A percentile compares a stretch with the other conserved stretches of the same genome.
phyloP scores from a whole-genome alignment of 441 rosid species.

The Brassica hybrid region DNA sequence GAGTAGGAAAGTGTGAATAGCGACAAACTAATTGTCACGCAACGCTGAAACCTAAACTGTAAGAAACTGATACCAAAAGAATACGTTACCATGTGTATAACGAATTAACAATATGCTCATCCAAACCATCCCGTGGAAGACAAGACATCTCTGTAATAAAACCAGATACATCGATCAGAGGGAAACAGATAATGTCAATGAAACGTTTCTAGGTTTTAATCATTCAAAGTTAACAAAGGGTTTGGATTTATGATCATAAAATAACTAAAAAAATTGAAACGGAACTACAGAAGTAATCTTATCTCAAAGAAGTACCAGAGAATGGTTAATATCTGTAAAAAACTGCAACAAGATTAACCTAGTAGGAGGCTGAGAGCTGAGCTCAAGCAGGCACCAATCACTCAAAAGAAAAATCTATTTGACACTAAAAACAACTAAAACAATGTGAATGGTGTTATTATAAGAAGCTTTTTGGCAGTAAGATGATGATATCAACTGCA shows the following conservation, averaged over 20 bases:
- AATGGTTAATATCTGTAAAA: no score
- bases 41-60: neutral
- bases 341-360: no score
- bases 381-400: no score
- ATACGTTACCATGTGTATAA: slow-evolving; percentile 26
- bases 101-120: slow-evolving; percentile 27
- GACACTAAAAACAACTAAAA: no score
- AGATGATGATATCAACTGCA: neutral
- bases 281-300: no score
- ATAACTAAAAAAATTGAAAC: no score
- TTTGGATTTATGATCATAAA: neutral
- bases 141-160: slow-evolving; percentile 28
- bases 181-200: neutral
- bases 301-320: no score
- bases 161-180: neutral
- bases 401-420: no score
- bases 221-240: neutral
- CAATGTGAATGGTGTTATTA: no score
- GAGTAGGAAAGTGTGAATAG: neutral
- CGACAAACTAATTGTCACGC: neutral
- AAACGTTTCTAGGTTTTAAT: neutral
- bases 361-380: no score
- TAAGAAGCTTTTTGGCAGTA: no score
- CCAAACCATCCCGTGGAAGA: slow-evolving; percentile 29
- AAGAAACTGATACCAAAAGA: neutral